Conservation (phyloP, 306 rosid species). For the Prunus mira region DNA sequence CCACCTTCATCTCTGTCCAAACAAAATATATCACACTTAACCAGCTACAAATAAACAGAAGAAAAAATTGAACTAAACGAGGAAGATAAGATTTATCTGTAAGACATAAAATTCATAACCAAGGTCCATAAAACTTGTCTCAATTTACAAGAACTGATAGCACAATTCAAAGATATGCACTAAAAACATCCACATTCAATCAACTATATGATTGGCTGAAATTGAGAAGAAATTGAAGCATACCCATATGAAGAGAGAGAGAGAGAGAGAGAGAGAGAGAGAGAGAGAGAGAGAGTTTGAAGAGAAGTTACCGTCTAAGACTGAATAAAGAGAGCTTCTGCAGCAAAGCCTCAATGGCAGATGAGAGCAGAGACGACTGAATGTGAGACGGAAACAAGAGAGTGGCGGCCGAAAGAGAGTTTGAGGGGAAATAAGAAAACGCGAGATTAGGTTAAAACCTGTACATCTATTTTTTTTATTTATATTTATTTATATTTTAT, state of each 20-base stretch:
- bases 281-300: neutral
- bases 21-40: neutral
- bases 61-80: no score
- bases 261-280: no score
- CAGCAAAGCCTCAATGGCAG: neutral
- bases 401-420: neutral
- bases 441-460: neutral
- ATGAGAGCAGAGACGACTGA: neutral
- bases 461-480: neutral
- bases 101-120: no score
- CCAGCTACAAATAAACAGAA: neutral
- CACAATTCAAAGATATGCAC: neutral
- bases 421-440: neutral
- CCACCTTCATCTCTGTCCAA: slow-evolving; percentile 62
- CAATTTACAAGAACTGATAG: no score
- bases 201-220: neutral
- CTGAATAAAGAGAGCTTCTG: neutral
- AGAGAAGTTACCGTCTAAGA: neutral
- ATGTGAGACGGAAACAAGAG: neutral
- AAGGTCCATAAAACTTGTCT: no score
- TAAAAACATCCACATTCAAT: neutral
- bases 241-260: neutral
- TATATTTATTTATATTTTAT: neutral
- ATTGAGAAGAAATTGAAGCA: neutral
- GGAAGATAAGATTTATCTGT: no score